A percentile compares a stretch with the other conserved stretches of the same genome.
phyloP scores from a whole-genome alignment of 2,329 filamentous ascomycete species.

The Chalaropsis ovoidea region DNA sequence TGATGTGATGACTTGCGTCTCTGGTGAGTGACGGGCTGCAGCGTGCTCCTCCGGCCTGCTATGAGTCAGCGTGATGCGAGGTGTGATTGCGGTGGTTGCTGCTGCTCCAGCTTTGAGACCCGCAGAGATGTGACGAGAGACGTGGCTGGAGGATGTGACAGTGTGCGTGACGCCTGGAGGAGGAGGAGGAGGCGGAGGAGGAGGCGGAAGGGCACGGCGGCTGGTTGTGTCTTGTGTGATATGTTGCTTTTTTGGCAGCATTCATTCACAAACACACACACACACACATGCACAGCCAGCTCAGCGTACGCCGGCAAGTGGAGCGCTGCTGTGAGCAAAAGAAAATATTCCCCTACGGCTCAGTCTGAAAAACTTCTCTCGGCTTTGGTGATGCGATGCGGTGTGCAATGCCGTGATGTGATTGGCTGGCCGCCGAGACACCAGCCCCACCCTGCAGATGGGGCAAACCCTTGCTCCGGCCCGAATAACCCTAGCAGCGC shows the following conservation, averaged over 20 bases:
- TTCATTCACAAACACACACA: neutral
- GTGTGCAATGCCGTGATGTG: no score
- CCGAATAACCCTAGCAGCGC: no score
- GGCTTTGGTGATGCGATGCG: no score
- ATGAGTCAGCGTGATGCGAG: neutral
- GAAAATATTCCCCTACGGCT: neutral
- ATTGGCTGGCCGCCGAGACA: no score
- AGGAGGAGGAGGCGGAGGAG: no score
- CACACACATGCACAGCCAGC: neutral
- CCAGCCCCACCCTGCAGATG: no score
- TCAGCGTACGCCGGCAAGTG: conserved; percentile 7
- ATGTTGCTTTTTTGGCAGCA: neutral
- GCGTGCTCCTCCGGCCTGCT: neutral
- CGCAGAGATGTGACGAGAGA: neutral
- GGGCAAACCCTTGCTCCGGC: no score
- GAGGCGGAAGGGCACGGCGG: neutral
- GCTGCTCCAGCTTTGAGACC: neutral
- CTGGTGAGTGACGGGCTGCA: no score
- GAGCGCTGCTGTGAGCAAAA: neutral
- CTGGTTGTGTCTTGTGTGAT: no score
- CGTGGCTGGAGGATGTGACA: conserved; percentile 2
- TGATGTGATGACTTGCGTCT: neutral
- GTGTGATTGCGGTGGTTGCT: neutral
- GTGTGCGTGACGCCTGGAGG: no score
- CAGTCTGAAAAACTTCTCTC: no score